These are phyloP conservation scores for Debaryomyces subglobosus DNA, from an alignment of 1,139 yeast species.

Conservation along the genomic window DNA sequence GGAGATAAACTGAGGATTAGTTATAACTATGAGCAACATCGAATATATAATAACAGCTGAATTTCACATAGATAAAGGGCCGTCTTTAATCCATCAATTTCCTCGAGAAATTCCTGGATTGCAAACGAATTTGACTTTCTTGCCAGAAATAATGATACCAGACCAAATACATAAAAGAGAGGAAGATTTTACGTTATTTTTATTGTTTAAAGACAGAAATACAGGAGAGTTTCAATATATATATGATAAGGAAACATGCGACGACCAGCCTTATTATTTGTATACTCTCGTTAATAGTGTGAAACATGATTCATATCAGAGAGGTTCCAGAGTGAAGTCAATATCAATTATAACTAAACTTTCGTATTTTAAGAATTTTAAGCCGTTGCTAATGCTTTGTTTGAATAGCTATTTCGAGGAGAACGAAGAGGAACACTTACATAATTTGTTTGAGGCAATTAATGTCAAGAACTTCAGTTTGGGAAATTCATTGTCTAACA, in stretches of 20 bases:
- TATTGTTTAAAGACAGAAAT: slow-evolving; percentile 44
- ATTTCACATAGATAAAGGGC: slow-evolving; percentile 61
- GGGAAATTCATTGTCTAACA: slow-evolving; percentile 28
- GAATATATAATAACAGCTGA: slow-evolving; percentile 56
- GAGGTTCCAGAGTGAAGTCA: slow-evolving; percentile 62
- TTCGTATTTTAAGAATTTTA: slow-evolving; percentile 58
- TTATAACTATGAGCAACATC: slow-evolving; percentile 30
- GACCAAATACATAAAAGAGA: slow-evolving; percentile 61
- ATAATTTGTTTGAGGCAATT: slow-evolving; percentile 35
- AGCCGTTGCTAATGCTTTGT: slow-evolving; percentile 58
- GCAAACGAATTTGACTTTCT: slow-evolving; percentile 33
- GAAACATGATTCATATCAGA: slow-evolving; percentile 46
- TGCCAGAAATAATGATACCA: slow-evolving; percentile 67
- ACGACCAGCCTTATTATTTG: slow-evolving; percentile 50
- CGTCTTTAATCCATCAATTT: slow-evolving; percentile 50
- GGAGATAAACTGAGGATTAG: not conserved
- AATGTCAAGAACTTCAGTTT: slow-evolving; percentile 38
- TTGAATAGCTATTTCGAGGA: slow-evolving; percentile 48
- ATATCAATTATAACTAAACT: slow-evolving; percentile 56
- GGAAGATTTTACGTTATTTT: slow-evolving; percentile 63
- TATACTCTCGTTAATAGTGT: slow-evolving; percentile 59
- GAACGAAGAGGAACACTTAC: slow-evolving; percentile 26
- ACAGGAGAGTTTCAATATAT: slow-evolving; percentile 48
- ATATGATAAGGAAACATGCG: slow-evolving; percentile 34
- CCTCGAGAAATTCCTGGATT: slow-evolving; percentile 52